Percentiles rank a stretch among this genome's conserved stretches.
These are phyloP conservation scores for Geosiphon pyriformis DNA, from an alignment of 192 early-diverging fungal species.

Conservation along the genomic window DNA sequence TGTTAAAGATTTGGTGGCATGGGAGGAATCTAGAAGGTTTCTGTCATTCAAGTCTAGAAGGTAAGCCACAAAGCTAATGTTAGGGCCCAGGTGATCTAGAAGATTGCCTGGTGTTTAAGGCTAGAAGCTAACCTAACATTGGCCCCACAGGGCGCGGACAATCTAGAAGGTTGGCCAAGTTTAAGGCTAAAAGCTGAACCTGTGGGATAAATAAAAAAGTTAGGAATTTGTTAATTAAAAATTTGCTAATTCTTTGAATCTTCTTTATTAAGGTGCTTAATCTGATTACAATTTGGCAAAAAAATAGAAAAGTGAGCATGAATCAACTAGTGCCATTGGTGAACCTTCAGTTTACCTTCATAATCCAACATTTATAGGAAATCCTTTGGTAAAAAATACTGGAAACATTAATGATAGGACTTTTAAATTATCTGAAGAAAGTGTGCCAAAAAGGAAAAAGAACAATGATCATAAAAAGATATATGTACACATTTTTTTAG, in stretches of 20 bases:
- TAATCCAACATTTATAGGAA: conserved; percentile 1
- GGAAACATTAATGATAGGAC: background rate
- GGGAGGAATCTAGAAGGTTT: background rate
- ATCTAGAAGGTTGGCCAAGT: conserved; percentile 1
- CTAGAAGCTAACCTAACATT: conserved; percentile 9
- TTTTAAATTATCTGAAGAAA: conserved; percentile 2
- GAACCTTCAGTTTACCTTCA: background rate
- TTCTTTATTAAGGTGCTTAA: background rate
- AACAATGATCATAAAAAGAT: conserved; percentile 1
- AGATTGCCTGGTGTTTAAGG: conserved; percentile 20
- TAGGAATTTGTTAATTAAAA: background rate
- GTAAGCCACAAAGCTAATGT: conserved; percentile 14
- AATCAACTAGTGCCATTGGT: background rate
- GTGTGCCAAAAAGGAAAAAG: conserved; percentile 1
- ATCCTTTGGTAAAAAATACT: background rate
- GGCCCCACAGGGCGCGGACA: background rate
- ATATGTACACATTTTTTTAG: conserved; percentile 1
- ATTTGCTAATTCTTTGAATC: conserved; percentile 15
- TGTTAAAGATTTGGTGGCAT: conserved; percentile 12
- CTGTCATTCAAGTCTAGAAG: conserved; percentile 12
- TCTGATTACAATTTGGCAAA: conserved; percentile 2
- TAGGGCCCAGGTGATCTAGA: conserved; percentile 1
- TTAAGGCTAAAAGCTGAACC: conserved; percentile 13
- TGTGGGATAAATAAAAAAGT: background rate
- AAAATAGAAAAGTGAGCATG: background rate